These are phyloP conservation scores for Russula compacta DNA, from an alignment of 768 basidiomycete genomes.

Conservation along the genomic window DNA sequence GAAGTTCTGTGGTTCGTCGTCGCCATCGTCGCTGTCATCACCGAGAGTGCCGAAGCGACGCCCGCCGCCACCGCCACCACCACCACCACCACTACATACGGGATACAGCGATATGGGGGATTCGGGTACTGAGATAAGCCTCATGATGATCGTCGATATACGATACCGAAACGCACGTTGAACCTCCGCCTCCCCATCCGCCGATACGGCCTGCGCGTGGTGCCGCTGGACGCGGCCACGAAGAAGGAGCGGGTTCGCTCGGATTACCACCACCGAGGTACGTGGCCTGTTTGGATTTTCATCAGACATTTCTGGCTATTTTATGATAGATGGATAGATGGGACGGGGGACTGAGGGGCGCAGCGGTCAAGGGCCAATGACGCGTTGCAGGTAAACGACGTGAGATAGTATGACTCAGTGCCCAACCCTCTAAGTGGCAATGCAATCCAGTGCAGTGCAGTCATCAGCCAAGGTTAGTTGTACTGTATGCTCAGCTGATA, in stretches of 20 bases:
- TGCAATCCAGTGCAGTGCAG: too few species aligned
- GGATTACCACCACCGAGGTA: slow-evolving; percentile 11
- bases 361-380: too few species aligned
- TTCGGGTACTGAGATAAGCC: background rate
- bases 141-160: too few species aligned
- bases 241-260: background rate
- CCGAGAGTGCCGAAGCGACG: slow-evolving; percentile 29
- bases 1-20: slow-evolving; percentile 45
- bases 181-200: slow-evolving; percentile 14
- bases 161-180: slow-evolving; percentile 1
- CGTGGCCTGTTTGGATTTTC: slow-evolving; percentile 13
- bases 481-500: too few species aligned
- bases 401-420: background rate
- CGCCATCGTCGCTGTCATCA: slow-evolving; percentile 41
- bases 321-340: background rate
- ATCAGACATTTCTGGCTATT: slow-evolving; percentile 10
- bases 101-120: background rate
- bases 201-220: slow-evolving; percentile 24
- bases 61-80: slow-evolving; percentile 20
- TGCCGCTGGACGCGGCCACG: slow-evolving; percentile 6
- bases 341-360: background rate
- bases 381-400: background rate
- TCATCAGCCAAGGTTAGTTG: too few species aligned
- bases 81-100: slow-evolving; percentile 16
- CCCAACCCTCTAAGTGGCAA: too few species aligned